These are phyloP conservation scores for Eucalyptus cloeziana DNA, from an alignment of 345 rosid genomes.

Conservation along the genomic window DNA sequence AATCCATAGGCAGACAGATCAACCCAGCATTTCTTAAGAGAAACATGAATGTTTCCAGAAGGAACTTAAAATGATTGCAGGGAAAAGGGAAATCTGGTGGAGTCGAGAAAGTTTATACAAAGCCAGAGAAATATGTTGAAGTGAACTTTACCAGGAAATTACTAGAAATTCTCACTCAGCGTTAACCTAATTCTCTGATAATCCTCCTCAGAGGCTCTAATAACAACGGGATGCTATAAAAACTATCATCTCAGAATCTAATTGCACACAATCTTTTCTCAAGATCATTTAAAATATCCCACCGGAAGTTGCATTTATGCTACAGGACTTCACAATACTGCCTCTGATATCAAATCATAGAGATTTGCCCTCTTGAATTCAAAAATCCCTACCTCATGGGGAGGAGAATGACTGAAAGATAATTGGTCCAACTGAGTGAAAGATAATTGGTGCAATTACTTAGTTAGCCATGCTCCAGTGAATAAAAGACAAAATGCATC, in stretches of 20 bases:
- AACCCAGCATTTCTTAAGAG: neutral
- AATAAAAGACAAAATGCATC: neutral
- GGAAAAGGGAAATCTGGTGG: neutral
- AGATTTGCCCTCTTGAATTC: neutral
- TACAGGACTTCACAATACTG: neutral
- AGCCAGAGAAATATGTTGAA: neutral
- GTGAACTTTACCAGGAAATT: neutral
- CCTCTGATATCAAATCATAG: neutral
- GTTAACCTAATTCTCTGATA: neutral
- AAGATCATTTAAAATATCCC: neutral
- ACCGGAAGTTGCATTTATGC: neutral
- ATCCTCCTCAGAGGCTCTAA: neutral
- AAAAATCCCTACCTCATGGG: neutral
- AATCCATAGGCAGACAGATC: neutral
- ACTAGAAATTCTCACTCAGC: neutral
- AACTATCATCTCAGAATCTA: neutral
- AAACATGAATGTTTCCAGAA: neutral
- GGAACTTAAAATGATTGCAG: neutral
- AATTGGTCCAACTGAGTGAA: neutral
- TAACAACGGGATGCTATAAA: neutral
- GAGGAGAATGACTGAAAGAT: neutral
- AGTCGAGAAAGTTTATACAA: neutral
- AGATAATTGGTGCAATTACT: neutral
- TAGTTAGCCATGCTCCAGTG: neutral
- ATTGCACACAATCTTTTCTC: neutral